Percentiles rank a stretch among this genome's conserved stretches.
These are phyloP conservation scores for Blastobotrys attinorum DNA, from an alignment of 805 yeast genomes.

Conservation along the genomic window DNA sequence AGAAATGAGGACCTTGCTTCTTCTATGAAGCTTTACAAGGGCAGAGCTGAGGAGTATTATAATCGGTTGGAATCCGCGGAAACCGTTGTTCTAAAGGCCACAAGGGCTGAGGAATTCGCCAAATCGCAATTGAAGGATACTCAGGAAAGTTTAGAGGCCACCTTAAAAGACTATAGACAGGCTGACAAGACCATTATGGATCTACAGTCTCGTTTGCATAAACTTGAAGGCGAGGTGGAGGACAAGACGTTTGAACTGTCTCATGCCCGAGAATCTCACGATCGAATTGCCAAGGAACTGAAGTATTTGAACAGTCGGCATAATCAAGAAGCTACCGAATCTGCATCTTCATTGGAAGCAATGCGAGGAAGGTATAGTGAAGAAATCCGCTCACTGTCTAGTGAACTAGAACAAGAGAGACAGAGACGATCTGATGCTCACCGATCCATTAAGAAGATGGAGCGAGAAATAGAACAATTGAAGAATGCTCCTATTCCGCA, in stretches of 20 bases:
- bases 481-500: neutral
- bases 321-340: conserved; percentile 60
- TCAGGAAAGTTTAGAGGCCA: conserved; percentile 37
- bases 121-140: conserved; percentile 47
- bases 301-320: conserved; percentile 45
- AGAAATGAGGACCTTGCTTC: conserved; percentile 49
- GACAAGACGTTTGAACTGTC: conserved; percentile 49
- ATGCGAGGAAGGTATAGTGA: conserved; percentile 21
- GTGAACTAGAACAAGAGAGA: conserved; percentile 20
- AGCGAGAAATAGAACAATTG: conserved; percentile 13
- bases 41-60: conserved; percentile 66
- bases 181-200: conserved; percentile 48
- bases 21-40: conserved; percentile 53
- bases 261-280: conserved; percentile 41
- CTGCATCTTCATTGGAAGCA: conserved; percentile 42
- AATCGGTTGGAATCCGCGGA: conserved; percentile 73
- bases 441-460: conserved; percentile 36
- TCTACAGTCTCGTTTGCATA: conserved; percentile 42
- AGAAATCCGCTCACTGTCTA: conserved; percentile 24
- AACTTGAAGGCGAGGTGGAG: conserved; percentile 48
- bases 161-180: conserved; percentile 44
- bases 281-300: conserved; percentile 48
- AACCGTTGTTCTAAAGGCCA: conserved; percentile 54
- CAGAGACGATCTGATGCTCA: conserved; percentile 52
- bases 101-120: conserved; percentile 51